Conservation (phyloP, 2,329 filamentous ascomycete genomes). For the Cercospora berteroae region DNA sequence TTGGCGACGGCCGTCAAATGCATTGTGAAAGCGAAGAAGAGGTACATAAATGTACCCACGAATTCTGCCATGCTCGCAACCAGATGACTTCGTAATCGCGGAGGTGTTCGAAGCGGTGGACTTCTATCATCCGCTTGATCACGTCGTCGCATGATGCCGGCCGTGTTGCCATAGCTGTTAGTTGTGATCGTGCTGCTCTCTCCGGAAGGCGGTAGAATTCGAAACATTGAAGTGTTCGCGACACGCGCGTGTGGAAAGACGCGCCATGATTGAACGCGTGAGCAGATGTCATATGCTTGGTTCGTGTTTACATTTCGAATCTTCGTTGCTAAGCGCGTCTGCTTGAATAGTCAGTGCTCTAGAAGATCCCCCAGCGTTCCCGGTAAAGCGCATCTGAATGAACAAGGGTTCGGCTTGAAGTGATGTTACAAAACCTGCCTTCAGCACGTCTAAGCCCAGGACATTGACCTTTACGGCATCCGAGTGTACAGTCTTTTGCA, state of each 20-base stretch:
- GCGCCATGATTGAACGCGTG: neutral
- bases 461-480: neutral
- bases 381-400: neutral
- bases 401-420: slow-evolving; percentile 3
- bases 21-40: slow-evolving; percentile 37
- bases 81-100: slow-evolving; percentile 20
- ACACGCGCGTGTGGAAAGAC: neutral
- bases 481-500: neutral
- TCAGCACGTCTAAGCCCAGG: neutral
- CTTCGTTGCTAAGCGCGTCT: neutral
- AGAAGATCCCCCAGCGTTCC: neutral
- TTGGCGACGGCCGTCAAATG: slow-evolving; percentile 31
- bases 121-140: neutral
- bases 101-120: neutral
- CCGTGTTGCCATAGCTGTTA: slow-evolving; percentile 11
- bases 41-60: slow-evolving; percentile 39
- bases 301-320: neutral
- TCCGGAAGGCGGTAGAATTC: neutral
- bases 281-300: neutral
- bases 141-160: slow-evolving; percentile 6
- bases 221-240: slow-evolving; percentile 3
- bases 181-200: slow-evolving; percentile 9
- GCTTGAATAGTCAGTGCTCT: neutral
- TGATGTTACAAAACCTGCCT: slow-evolving; percentile 1
- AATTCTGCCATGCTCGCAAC: slow-evolving; percentile 35